A percentile compares a stretch with the other conserved stretches of the same genome.
Evolutionary conservation across 2,329 filamentous ascomycete genomes (phyloP).

Genomic region (Ophiostoma himal-ulmi): DNA sequence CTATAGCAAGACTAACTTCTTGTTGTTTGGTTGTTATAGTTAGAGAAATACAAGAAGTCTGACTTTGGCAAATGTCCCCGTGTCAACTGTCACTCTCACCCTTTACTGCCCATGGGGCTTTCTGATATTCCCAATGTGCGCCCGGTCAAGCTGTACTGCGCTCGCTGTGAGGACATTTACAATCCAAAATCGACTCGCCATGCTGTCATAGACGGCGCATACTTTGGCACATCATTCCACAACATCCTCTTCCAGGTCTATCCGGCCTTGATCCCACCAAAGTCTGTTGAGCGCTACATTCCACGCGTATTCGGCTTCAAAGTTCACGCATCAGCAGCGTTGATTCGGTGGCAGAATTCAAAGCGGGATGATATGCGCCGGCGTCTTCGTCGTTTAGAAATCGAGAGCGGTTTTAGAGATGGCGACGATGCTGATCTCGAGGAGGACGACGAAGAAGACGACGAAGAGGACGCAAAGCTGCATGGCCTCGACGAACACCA

Average conservation of each 20-base stretch:
- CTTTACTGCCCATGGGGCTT: constrained; percentile 89
- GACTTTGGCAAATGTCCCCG: constrained; percentile 98
- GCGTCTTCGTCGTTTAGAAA: constrained; percentile 61
- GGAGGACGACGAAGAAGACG: constrained; percentile 52
- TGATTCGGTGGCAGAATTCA: constrained; percentile 85
- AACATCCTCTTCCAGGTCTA: constrained; percentile 99
- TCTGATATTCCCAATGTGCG: constrained; percentile 82
- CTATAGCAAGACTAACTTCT: constrained; percentile 63
- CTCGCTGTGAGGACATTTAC: constrained; percentile 95
- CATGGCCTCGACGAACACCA: constrained; percentile 16
- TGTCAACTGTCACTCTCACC: constrained; percentile 89
- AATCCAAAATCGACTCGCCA: constrained; percentile 97
- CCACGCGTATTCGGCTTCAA: constrained; percentile 91
- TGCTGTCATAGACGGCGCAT: constrained; percentile 90
- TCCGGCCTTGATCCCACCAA: constrained; percentile 78
- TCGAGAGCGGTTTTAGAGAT: constrained; percentile 73
- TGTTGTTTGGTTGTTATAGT: constrained; percentile 44
- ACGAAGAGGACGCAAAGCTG: constrained; percentile 35
- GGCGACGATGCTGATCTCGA: constrained; percentile 54
- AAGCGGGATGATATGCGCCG: constrained; percentile 77
- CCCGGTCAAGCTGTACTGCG: constrained; percentile 94
- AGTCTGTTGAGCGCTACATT: constrained; percentile 78
- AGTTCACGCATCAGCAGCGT: constrained; percentile 80
- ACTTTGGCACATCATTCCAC: constrained; percentile 97
- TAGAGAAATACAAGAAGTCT: constrained; percentile 97